Conservation (phyloP, 164 flowering plant genomes). For the Kingdonia uniflora region DNA sequence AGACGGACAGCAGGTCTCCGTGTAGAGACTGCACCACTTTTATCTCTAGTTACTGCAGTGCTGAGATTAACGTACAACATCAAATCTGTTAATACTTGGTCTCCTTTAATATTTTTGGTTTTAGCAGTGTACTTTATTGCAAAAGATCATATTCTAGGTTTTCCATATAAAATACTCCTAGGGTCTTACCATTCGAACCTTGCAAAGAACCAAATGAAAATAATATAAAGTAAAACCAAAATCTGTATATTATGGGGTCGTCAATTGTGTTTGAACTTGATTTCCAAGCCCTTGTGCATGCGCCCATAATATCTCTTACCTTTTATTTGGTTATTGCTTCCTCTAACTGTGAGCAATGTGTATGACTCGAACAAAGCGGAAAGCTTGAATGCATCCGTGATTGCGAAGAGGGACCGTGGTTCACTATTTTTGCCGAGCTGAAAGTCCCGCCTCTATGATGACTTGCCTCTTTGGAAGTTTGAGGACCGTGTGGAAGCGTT, state of each 20-base stretch:
- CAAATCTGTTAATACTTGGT: conserved; percentile 46
- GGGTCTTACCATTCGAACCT: no score
- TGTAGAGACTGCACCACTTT: conserved; percentile 42
- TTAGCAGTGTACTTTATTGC: background rate
- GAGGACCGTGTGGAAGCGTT: conserved; percentile 65
- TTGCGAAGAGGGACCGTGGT: conserved; percentile 55
- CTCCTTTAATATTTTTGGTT: conserved; percentile 4
- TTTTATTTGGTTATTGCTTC: background rate
- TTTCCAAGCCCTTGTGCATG: background rate
- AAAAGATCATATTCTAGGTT: no score
- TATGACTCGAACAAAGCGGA: conserved; percentile 67
- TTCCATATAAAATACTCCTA: no score
- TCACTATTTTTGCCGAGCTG: conserved; percentile 84
- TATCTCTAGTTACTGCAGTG: conserved; percentile 60
- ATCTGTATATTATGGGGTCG: no score
- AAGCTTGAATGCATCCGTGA: conserved; percentile 88
- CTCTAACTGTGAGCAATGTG: conserved; percentile 1
- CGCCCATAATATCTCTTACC: background rate
- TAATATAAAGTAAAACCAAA: no score
- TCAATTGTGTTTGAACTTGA: no score
- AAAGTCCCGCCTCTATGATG: conserved; percentile 96
- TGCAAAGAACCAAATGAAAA: no score
- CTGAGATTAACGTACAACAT: conserved; percentile 69
- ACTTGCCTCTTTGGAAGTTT: conserved; percentile 89
- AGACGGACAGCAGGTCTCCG: conserved; percentile 22